Evolutionary conservation across 2,329 filamentous ascomycete genomes (phyloP).

Genomic region (Gnomoniopsis sp.): DNA sequence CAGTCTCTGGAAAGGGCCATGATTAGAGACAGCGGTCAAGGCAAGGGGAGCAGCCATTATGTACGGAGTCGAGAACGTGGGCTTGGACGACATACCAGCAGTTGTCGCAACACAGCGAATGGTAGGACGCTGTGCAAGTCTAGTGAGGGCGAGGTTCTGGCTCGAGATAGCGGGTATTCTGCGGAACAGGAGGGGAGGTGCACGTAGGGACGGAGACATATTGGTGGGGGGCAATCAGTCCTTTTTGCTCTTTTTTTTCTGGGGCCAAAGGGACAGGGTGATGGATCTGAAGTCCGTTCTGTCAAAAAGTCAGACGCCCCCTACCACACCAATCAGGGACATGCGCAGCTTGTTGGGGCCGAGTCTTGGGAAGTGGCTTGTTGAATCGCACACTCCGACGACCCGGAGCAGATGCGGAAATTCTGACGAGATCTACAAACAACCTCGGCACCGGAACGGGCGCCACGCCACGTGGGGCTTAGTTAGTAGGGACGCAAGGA

Average conservation of each 20-base stretch:
- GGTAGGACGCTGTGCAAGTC: not conserved
- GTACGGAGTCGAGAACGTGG: not conserved
- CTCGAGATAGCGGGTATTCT: not conserved
- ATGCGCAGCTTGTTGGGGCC: constrained; percentile 10
- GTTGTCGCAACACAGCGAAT: constrained; percentile 18
- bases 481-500: too few relatives aligned
- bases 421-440: not conserved
- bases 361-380: constrained; percentile 1
- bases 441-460: constrained; percentile 7
- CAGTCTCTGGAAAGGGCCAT: constrained; percentile 12
- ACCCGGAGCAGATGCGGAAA: constrained; percentile 1
- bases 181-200: constrained; percentile 7
- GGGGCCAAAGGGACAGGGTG: not conserved
- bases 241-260: not conserved
- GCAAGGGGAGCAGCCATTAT: not conserved
- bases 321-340: not conserved
- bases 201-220: constrained; percentile 11
- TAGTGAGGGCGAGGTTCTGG: not conserved
- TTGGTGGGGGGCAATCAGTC: not conserved
- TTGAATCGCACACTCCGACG: not conserved
- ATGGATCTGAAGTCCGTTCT: too few relatives aligned
- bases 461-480: too few relatives aligned
- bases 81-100: constrained; percentile 16
- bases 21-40: not conserved
- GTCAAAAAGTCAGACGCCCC: not conserved